Evolutionary conservation across 192 early-diverging fungal genomes (phyloP).

Genomic region (Coemansia sp.): DNA sequence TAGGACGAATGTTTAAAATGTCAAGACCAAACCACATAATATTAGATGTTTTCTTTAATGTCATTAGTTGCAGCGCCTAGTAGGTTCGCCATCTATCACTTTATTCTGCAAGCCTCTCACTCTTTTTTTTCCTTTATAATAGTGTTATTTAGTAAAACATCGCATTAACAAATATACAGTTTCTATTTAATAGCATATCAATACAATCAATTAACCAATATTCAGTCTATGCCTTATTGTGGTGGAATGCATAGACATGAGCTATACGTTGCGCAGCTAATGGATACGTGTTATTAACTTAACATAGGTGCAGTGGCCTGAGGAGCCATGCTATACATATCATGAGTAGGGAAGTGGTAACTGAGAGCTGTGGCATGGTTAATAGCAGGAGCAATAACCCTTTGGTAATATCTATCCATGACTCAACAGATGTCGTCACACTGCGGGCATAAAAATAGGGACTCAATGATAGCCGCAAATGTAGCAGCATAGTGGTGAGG

Average conservation of each 20-base stretch:
- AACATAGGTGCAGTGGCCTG: conserved; percentile 28
- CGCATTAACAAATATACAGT: too few species aligned
- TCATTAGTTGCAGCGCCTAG: too few species aligned
- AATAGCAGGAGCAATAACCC: background rate
- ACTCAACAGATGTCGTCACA: conserved; percentile 26
- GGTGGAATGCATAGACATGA: conserved; percentile 10
- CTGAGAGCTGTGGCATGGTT: background rate
- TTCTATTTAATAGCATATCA: background rate
- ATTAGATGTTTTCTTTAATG: too few species aligned
- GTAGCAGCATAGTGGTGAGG: too few species aligned
- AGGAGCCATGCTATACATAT: too few species aligned
- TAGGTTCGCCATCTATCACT: too few species aligned
- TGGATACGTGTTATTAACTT: conserved; percentile 1
- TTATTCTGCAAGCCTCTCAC: too few species aligned
- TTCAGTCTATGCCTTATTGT: background rate
- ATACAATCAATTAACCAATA: background rate
- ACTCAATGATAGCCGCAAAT: conserved; percentile 22
- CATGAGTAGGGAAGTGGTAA: conserved; percentile 34
- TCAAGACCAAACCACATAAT: too few species aligned
- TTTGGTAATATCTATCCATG: too few species aligned
- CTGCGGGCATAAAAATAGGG: conserved; percentile 9
- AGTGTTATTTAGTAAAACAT: too few species aligned
- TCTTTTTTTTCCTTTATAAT: too few species aligned
- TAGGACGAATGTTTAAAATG: too few species aligned
- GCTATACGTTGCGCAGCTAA: conserved; percentile 15